These are phyloP conservation scores for Hanseniaspora uvarum DNA, from an alignment of 1,139 yeast genomes.

Conservation along the genomic window DNA sequence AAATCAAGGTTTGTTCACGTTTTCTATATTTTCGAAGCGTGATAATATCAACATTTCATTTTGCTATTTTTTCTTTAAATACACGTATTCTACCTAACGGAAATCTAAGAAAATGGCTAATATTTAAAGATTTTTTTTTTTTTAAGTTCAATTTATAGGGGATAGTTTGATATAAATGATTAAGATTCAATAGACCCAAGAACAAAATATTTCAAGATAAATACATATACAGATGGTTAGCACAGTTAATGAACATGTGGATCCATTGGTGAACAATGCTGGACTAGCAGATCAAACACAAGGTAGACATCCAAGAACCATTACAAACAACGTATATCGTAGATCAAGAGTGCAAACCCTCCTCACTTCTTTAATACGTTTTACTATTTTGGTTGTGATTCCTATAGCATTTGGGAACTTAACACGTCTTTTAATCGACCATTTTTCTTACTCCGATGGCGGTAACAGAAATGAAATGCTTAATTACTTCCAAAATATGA, in stretches of 20 bases:
- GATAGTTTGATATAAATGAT: no score
- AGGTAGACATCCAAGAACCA: background rate
- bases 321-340: background rate
- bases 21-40: no score
- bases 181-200: no score
- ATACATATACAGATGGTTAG: background rate
- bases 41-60: no score
- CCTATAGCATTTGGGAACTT: constrained; percentile 16
- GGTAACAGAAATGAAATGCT: constrained; percentile 7
- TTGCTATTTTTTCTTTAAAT: no score
- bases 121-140: no score
- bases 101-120: no score
- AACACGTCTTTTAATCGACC: constrained; percentile 13
- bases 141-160: no score
- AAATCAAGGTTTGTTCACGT: no score
- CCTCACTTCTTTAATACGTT: background rate
- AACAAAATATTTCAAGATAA: no score
- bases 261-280: background rate
- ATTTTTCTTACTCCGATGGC: constrained; percentile 1
- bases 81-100: no score
- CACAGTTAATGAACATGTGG: background rate
- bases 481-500: constrained; percentile 11
- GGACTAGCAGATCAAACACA: background rate
- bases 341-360: background rate
- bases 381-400: constrained; percentile 9